These are phyloP conservation scores for Ogataea siamensis DNA, from an alignment of 805 yeast species.

Conservation along the genomic window DNA sequence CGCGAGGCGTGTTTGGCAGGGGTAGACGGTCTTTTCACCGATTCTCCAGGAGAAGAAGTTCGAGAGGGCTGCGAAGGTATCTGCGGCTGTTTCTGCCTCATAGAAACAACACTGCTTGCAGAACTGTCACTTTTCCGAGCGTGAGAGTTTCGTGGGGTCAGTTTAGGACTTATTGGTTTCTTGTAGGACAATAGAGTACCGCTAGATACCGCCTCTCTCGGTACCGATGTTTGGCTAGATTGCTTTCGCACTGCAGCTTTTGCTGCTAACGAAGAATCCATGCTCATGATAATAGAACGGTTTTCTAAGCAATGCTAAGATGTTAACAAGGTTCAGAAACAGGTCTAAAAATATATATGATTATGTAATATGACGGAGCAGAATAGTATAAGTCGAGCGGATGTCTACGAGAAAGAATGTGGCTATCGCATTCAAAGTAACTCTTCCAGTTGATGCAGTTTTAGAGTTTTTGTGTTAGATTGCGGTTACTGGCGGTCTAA, in stretches of 20 bases:
- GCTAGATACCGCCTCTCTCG: slow-evolving; percentile 20
- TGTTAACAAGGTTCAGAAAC: background rate
- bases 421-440: too few relatives aligned
- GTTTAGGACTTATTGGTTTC: slow-evolving; percentile 18
- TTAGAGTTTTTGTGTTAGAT: too few relatives aligned
- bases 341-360: slow-evolving; percentile 1
- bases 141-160: background rate
- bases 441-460: too few relatives aligned
- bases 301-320: background rate
- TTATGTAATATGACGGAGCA: background rate
- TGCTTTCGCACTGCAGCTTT: slow-evolving; percentile 16
- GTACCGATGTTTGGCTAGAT: slow-evolving; percentile 8
- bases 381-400: background rate
- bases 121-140: slow-evolving; percentile 2
- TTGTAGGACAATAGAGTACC: slow-evolving; percentile 29
- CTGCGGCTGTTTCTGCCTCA: slow-evolving; percentile 1
- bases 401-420: too few relatives aligned
- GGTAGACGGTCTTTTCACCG: slow-evolving; percentile 8
- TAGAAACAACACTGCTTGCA: slow-evolving; percentile 1
- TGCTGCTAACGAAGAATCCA: slow-evolving; percentile 15
- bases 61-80: slow-evolving; percentile 7
- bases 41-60: slow-evolving; percentile 7
- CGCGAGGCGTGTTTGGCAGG: slow-evolving; percentile 8
- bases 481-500: too few relatives aligned
- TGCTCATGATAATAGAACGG: slow-evolving; percentile 5